These are phyloP conservation scores for Beauveria sp. DNA, from an alignment of 2,329 filamentous ascomycete genomes.

Conservation along the genomic window DNA sequence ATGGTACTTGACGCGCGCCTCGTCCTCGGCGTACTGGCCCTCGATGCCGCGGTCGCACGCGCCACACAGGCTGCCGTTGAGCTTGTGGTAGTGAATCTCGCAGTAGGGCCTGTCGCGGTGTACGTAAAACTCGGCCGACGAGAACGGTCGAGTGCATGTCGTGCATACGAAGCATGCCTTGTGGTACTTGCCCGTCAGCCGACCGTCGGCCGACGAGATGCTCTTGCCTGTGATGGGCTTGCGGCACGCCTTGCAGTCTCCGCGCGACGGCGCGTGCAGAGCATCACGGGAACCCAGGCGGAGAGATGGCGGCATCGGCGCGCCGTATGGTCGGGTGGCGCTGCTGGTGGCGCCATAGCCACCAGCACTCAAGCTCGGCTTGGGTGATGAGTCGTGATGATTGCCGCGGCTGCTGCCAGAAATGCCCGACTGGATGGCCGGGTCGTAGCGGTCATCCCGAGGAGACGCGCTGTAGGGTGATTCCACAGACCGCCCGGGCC, in stretches of 20 bases:
- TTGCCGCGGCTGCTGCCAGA: background rate
- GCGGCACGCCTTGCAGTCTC: slow-evolving; percentile 76
- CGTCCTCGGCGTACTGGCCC: slow-evolving; percentile 86
- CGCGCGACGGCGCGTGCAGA: slow-evolving; percentile 45
- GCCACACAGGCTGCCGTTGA: slow-evolving; percentile 80
- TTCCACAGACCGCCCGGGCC: slow-evolving; percentile 20
- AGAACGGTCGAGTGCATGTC: slow-evolving; percentile 73
- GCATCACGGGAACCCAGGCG: slow-evolving; percentile 32
- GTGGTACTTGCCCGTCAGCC: slow-evolving; percentile 88
- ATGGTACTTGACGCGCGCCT: slow-evolving; percentile 72
- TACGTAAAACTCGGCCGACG: slow-evolving; percentile 88
- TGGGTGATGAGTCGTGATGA: slow-evolving; percentile 5
- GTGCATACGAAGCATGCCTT: slow-evolving; percentile 90
- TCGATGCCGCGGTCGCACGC: slow-evolving; percentile 82
- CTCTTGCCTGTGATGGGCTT: slow-evolving; percentile 80
- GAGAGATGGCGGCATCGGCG: slow-evolving; percentile 16
- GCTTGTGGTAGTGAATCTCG: slow-evolving; percentile 82
- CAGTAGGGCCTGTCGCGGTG: slow-evolving; percentile 83
- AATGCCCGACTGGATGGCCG: slow-evolving; percentile 18
- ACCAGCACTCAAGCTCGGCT: slow-evolving; percentile 11
- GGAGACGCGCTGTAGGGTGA: slow-evolving; percentile 23
- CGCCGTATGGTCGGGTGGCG: background rate
- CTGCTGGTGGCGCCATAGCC: background rate
- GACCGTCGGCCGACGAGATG: slow-evolving; percentile 85
- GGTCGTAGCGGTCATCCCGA: slow-evolving; percentile 16